These are phyloP conservation scores for Stachybotrys elegans DNA, from an alignment of 2,329 filamentous ascomycete species.

Conservation along the genomic window DNA sequence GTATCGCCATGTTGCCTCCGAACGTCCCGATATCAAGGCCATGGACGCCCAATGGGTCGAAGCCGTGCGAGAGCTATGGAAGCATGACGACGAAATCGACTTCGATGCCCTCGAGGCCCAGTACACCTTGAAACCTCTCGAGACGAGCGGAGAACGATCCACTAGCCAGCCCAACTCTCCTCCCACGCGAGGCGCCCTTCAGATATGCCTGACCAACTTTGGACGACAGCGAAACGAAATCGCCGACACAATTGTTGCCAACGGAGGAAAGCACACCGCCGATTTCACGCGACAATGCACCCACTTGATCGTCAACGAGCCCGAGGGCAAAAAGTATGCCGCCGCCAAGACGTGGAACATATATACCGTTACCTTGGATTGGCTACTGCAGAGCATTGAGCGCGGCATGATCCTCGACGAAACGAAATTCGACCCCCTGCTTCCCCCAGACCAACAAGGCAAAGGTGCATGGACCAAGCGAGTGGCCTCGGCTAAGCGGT, in stretches of 20 bases:
- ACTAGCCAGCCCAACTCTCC: conserved; percentile 13
- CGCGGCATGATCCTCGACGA: conserved; percentile 92
- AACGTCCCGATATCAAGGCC: conserved; percentile 78
- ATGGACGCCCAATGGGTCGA: conserved; percentile 83
- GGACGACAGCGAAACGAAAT: conserved; percentile 64
- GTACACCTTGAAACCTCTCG: conserved; percentile 60
- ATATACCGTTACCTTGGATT: conserved; percentile 73
- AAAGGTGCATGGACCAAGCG: conserved; percentile 65
- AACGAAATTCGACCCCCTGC: conserved; percentile 69
- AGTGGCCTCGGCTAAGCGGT: conserved; percentile 52
- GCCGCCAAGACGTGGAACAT: conserved; percentile 82
- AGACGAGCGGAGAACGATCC: conserved; percentile 42
- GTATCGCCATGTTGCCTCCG: conserved; percentile 90
- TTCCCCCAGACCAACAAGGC: conserved; percentile 68
- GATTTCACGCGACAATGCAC: conserved; percentile 84
- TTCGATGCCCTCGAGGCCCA: conserved; percentile 62
- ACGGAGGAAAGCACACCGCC: conserved; percentile 81
- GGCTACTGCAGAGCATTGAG: conserved; percentile 77
- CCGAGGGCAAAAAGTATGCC: conserved; percentile 84
- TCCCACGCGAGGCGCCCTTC: conserved; percentile 24
- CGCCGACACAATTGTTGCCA: conserved; percentile 57
- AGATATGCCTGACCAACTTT: conserved; percentile 54
- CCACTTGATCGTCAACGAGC: conserved; percentile 75
- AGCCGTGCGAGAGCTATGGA: conserved; percentile 74
- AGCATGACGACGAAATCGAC: conserved; percentile 73